Evolutionary conservation across 208 protist species (phyloP), one percentile per base, ranked within the genome.

Genomic region (Leishmania arabica): DNA sequence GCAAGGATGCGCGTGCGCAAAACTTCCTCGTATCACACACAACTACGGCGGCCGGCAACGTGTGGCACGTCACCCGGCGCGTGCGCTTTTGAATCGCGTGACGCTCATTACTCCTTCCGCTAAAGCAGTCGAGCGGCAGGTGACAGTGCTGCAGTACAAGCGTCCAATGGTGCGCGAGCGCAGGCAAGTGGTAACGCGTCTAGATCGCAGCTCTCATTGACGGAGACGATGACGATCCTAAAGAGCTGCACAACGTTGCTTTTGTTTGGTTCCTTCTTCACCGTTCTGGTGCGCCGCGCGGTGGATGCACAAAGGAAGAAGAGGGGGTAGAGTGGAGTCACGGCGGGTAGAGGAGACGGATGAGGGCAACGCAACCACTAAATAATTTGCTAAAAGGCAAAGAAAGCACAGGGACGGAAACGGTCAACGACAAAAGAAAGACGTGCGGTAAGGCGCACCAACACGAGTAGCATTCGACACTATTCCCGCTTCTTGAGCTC

Each of bases 401-500:
- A 31, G 11, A 24, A 13, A n/a, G 24, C 37, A n/a, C 15, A 31
- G 2, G 9, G 34, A 34, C 47, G 5, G 9, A 54, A 54, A 31
- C 13, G 69, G 1, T 0, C 13, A n/a, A 73, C 15, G 11, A 11
- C 5, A 45, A 24, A 31, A 1, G 11, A 54, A 34, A 34, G 11
- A 73, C 24, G 51, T 21, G 31, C 51, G 34, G 19, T 8, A 9
- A 62, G 51, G 17, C 24, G 51, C 17, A 31, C 8, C 21, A 1
- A 3, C 40, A 49, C 68, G 34, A 49, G 68, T 2, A 24, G 24
- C 45, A 4, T 42, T 76, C 0, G 72, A 62, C 15, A 15, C 51
- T 76, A 89, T 34, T 70, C 60, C 9, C 60, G 60, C 72, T 93
- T 95, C 70, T 90, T 93, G 31, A 87, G 69, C 69, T 84, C 86